These are phyloP conservation scores for Gyromitra esculenta DNA, from an alignment of 2,329 filamentous ascomycete genomes.

Conservation along the genomic window DNA sequence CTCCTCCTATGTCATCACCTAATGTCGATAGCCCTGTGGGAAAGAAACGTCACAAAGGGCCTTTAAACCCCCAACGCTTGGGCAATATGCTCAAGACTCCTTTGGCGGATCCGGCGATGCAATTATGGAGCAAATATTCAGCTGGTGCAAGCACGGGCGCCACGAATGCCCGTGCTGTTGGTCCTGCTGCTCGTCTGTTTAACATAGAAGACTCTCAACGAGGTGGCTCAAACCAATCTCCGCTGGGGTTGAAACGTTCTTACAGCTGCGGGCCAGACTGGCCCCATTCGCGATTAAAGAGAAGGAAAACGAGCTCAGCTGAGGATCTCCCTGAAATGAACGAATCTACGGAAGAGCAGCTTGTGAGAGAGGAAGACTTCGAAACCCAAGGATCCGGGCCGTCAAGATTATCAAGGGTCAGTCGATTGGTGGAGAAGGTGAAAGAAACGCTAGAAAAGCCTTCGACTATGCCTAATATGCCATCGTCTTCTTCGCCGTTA, in stretches of 20 bases:
- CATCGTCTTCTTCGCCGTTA: constrained; percentile 62
- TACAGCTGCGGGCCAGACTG: constrained; percentile 68
- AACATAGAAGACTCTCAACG: constrained; percentile 17
- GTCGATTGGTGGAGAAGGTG: constrained; percentile 73
- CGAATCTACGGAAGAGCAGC: constrained; percentile 39
- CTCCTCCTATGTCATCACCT: constrained; percentile 77
- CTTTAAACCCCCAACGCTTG: constrained; percentile 69
- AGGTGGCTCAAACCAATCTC: constrained; percentile 52
- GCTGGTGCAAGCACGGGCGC: constrained; percentile 21
- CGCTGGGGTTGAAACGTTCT: constrained; percentile 54
- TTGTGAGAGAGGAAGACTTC: constrained; percentile 21
- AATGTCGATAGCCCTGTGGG: constrained; percentile 62
- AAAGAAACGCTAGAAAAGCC: constrained; percentile 64
- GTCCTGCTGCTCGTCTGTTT: constrained; percentile 47
- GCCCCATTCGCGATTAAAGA: constrained; percentile 71
- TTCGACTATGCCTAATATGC: constrained; percentile 36
- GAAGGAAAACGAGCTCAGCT: constrained; percentile 64
- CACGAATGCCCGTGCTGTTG: constrained; percentile 24
- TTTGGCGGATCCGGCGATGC: constrained; percentile 75
- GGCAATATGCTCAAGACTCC: constrained; percentile 72
- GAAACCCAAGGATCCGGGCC: constrained; percentile 59
- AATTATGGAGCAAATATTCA: constrained; percentile 82
- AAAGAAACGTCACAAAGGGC: constrained; percentile 61
- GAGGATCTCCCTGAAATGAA: constrained; percentile 40
- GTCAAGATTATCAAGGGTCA: constrained; percentile 64